Percentiles rank a stretch among this genome's conserved stretches.
phyloP scores from a whole-genome alignment of 345 rosid genomes.

The Eucalyptus sideroxylon region DNA sequence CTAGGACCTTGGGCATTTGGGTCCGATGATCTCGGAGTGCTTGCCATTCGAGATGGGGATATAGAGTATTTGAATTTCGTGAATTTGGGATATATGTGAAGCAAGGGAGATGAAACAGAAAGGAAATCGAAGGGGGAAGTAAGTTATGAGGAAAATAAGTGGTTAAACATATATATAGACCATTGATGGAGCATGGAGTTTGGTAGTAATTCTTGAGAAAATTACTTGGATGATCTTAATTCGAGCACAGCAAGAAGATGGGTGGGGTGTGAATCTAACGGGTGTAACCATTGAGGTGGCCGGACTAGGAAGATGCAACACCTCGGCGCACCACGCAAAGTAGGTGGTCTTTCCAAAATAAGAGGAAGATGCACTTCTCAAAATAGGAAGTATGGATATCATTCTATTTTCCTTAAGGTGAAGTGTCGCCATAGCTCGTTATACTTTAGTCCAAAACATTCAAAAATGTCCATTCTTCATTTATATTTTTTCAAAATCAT shows the following conservation, averaged over 20 bases:
- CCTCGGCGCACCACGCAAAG: not conserved
- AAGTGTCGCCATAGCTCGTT: not conserved
- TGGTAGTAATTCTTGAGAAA: not conserved
- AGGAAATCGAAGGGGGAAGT: not conserved
- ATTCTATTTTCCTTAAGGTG: not conserved
- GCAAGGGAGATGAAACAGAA: not conserved
- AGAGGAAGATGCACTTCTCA: rapidly evolving
- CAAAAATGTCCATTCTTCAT: not conserved
- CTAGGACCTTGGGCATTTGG: not conserved
- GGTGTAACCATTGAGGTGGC: not conserved
- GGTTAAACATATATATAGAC: not conserved
- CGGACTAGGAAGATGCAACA: not conserved
- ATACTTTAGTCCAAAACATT: not conserved
- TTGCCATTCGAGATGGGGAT: not conserved
- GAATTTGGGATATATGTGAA: rapidly evolving
- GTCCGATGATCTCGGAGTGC: rapidly evolving
- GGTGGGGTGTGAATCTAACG: not conserved
- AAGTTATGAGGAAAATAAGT: not conserved
- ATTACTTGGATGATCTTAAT: not conserved
- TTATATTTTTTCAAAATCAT: not conserved
- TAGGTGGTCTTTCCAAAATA: not conserved
- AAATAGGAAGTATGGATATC: not conserved
- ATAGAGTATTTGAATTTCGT: no score
- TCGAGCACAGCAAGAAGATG: not conserved
- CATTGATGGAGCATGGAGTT: not conserved